phyloP scores from a whole-genome alignment of 345 rosid species.

The Punica granatum region DNA sequence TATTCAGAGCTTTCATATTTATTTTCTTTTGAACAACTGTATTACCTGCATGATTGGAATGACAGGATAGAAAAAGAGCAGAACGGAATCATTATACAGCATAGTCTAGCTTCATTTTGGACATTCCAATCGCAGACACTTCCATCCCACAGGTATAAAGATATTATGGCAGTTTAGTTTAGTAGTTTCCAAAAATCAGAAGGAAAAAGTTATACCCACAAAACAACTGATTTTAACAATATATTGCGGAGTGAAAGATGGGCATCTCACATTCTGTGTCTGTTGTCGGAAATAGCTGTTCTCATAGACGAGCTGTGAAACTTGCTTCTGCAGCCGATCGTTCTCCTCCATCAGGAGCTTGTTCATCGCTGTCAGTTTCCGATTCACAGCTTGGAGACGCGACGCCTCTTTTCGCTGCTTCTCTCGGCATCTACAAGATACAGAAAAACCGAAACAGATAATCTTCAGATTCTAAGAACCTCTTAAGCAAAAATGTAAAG shows the following conservation, averaged over 20 bases:
- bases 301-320: constrained; percentile 69
- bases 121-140: not conserved
- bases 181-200: not conserved
- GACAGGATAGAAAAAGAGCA: not conserved
- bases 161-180: not conserved
- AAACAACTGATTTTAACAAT: too few species aligned
- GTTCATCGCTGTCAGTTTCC: constrained; percentile 77
- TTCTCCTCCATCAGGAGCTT: constrained; percentile 83
- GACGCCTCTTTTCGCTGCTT: constrained; percentile 74
- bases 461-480: not conserved
- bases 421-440: constrained; percentile 52
- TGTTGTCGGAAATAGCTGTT: constrained; percentile 67
- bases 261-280: constrained; percentile 39
- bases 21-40: not conserved
- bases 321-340: constrained; percentile 79
- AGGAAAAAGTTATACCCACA: not conserved
- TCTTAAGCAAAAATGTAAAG: not conserved
- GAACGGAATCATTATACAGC: not conserved
- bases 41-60: not conserved
- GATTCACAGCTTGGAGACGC: constrained; percentile 67
- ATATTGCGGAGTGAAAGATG: not conserved
- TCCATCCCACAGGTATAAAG: not conserved
- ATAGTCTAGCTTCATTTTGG: not conserved
- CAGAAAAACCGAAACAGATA: not conserved
- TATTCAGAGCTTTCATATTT: too few species aligned